These are phyloP conservation scores for Botrytis fabae DNA, from an alignment of 2,329 filamentous ascomycete genomes.

Conservation along the genomic window DNA sequence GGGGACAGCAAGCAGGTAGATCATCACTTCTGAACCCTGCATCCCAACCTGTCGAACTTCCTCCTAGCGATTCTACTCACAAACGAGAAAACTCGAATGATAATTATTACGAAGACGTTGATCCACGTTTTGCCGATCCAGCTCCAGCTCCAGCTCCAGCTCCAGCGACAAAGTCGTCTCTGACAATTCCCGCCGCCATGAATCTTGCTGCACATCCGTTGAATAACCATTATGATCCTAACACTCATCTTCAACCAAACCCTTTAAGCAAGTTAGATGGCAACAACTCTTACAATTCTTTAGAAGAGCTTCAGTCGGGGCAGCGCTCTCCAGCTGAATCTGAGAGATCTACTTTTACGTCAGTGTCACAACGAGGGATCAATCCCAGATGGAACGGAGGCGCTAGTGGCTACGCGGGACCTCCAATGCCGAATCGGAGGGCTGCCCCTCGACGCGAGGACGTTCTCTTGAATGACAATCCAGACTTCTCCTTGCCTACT, in stretches of 20 bases:
- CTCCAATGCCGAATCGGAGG: slow-evolving; percentile 39
- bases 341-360: slow-evolving; percentile 84
- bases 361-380: slow-evolving; percentile 81
- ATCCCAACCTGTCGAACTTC: slow-evolving; percentile 43
- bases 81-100: slow-evolving; percentile 36
- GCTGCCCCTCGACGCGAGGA: slow-evolving; percentile 59
- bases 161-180: slow-evolving; percentile 24
- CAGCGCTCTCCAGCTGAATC: slow-evolving; percentile 73
- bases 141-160: slow-evolving; percentile 26
- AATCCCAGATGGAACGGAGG: slow-evolving; percentile 77
- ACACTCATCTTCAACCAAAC: slow-evolving; percentile 38
- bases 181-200: slow-evolving; percentile 40
- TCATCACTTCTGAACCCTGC: slow-evolving; percentile 49
- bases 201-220: slow-evolving; percentile 34
- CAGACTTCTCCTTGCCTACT: slow-evolving; percentile 76
- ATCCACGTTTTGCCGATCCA: slow-evolving; percentile 74
- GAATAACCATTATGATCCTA: slow-evolving; percentile 27
- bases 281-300: slow-evolving; percentile 55
- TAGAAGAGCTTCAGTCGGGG: slow-evolving; percentile 63
- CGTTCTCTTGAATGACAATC: slow-evolving; percentile 74
- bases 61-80: slow-evolving; percentile 41
- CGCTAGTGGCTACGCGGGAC: slow-evolving; percentile 38
- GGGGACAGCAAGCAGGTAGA: slow-evolving; percentile 48
- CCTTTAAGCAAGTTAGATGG: slow-evolving; percentile 30
- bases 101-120: slow-evolving; percentile 89